Percentiles rank a stretch among this genome's conserved stretches.
Evolutionary conservation across 2,329 filamentous ascomycete species (phyloP).

Genomic region (Trichophyton simii): DNA sequence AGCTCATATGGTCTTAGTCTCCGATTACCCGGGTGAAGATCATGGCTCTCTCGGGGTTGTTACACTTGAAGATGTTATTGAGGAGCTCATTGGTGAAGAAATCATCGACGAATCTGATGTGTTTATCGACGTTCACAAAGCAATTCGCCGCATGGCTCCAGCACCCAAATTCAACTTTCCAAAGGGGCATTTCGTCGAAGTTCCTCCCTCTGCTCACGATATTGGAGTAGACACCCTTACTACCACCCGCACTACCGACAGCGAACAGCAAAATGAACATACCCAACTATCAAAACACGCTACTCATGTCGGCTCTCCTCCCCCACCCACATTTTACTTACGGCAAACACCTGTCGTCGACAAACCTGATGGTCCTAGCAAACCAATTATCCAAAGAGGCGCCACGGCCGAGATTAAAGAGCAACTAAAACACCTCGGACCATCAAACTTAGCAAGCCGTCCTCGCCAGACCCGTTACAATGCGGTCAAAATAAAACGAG

Average conservation of each 20-base stretch:
- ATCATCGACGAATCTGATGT: conserved; percentile 99
- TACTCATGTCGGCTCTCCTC: conserved; percentile 21
- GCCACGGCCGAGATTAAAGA: conserved; percentile 44
- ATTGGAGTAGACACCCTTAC: conserved; percentile 37
- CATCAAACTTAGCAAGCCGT: conserved; percentile 49
- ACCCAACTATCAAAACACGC: conserved; percentile 20
- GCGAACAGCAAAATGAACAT: conserved; percentile 26
- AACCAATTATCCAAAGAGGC: conserved; percentile 35
- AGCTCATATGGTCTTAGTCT: conserved; percentile 95
- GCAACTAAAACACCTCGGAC: conserved; percentile 51
- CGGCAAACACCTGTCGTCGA: conserved; percentile 25
- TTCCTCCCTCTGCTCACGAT: conserved; percentile 26
- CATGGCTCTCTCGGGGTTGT: conserved; percentile 85
- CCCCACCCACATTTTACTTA: conserved; percentile 28
- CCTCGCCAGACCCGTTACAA: conserved; percentile 50
- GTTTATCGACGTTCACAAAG: conserved; percentile 96
- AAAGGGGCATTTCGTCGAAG: conserved; percentile 42
- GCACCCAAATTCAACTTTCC: conserved; percentile 65
- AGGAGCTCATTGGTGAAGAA: conserved; percentile 97
- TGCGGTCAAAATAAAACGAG: conserved; percentile 54
- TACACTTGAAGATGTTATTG: conserved; percentile 93
- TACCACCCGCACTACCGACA: conserved; percentile 25
- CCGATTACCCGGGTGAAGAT: conserved; percentile 78
- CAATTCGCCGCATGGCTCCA: conserved; percentile 75
- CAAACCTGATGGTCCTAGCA: conserved; percentile 18